phyloP scores from a whole-genome alignment of 176 grass and related monocot genomes.

The Pontederia paniculata region DNA sequence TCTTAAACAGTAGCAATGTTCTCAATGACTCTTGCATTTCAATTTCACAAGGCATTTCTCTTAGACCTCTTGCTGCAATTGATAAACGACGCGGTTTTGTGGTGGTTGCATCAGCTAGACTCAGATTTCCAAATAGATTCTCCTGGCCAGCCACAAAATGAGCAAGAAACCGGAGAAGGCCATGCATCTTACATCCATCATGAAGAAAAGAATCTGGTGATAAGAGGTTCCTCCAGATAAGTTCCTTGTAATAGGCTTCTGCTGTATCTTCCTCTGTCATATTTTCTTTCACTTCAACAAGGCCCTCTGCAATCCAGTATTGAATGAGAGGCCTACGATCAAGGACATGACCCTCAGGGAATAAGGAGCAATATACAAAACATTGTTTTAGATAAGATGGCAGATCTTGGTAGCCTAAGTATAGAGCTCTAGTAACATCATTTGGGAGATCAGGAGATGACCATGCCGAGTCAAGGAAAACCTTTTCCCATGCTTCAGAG shows the following conservation, averaged over 20 bases:
- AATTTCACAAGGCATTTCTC: conserved; percentile 25
- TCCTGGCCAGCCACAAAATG: conserved; percentile 37
- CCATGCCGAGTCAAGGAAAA: conserved; percentile 14
- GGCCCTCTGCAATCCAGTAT: conserved; percentile 55
- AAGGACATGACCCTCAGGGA: conserved; percentile 25
- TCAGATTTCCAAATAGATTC: conserved; percentile 19
- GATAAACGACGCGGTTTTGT: conserved; percentile 27
- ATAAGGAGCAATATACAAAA: conserved; percentile 66
- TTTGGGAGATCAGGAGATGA: not conserved
- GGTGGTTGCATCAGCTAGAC: conserved; percentile 1
- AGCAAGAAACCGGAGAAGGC: conserved; percentile 33
- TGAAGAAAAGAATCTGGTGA: conserved; percentile 11
- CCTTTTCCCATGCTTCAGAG: not conserved
- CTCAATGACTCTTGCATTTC: conserved; percentile 35
- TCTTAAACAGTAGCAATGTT: conserved; percentile 51
- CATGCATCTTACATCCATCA: conserved; percentile 42
- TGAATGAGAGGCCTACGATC: conserved; percentile 22
- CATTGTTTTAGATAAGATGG: conserved; percentile 56
- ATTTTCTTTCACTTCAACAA: conserved; percentile 29
- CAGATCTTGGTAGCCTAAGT: conserved; percentile 59
- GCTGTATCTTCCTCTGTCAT: conserved; percentile 33
- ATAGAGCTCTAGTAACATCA: conserved; percentile 37
- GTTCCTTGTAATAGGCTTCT: conserved; percentile 50
- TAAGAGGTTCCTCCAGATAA: conserved; percentile 51
- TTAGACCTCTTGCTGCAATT: conserved; percentile 20